These are phyloP conservation scores for Beauveria rudraprayagi DNA, from an alignment of 2,329 filamentous ascomycete species.

Conservation along the genomic window DNA sequence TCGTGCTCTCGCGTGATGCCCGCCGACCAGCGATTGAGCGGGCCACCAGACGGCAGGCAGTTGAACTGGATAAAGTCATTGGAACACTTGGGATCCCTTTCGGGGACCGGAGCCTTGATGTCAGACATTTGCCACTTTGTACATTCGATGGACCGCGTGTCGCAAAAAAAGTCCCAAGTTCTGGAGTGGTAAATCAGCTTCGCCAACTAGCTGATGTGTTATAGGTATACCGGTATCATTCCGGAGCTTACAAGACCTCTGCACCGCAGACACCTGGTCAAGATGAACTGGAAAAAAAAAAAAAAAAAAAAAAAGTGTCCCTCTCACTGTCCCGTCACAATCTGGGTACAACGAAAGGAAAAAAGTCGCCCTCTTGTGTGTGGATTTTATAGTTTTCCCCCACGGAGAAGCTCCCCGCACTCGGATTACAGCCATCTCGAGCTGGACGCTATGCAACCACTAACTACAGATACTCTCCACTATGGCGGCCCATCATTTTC, in stretches of 20 bases:
- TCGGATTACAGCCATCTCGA: background rate
- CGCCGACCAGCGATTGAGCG: slow-evolving; percentile 79
- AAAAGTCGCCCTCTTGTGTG: background rate
- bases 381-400: background rate
- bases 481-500: background rate
- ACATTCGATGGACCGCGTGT: background rate
- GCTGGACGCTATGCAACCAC: background rate
- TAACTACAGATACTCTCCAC: background rate
- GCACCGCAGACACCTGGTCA: background rate
- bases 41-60: slow-evolving; percentile 41
- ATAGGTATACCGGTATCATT: background rate
- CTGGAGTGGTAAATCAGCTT: too few relatives aligned
- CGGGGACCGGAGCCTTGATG: background rate
- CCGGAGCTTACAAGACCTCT: background rate
- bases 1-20: slow-evolving; percentile 78
- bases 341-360: background rate
- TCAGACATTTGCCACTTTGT: background rate
- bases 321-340: background rate
- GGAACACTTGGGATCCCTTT: slow-evolving; percentile 36
- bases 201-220: too few relatives aligned
- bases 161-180: background rate
- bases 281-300: too few relatives aligned
- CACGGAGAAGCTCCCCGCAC: background rate
- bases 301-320: too few relatives aligned
- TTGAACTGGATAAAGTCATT: slow-evolving; percentile 47